phyloP scores from a whole-genome alignment of 169 alveolate species.

The Theileria sp. region DNA sequence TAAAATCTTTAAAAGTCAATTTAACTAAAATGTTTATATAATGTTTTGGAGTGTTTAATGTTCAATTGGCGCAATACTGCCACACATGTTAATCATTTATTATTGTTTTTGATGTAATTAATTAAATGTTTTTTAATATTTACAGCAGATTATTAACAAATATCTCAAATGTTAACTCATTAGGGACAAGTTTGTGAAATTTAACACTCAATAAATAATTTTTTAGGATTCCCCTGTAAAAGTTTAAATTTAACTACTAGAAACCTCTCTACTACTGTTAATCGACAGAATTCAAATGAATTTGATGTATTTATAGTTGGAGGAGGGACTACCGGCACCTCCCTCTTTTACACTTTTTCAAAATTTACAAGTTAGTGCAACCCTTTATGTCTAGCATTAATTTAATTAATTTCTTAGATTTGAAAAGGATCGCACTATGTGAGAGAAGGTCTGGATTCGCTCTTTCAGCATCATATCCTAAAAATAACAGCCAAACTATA shows the following conservation, averaged over 20 bases:
- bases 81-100: slow-evolving; percentile 9
- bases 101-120: not conserved
- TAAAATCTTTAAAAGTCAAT: not conserved
- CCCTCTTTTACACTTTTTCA: slow-evolving; percentile 78
- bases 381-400: not conserved
- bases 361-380: slow-evolving; percentile 70
- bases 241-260: not conserved
- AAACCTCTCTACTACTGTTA: slow-evolving; percentile 5
- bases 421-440: slow-evolving; percentile 74
- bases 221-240: slow-evolving; percentile 9
- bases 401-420: slow-evolving; percentile 28
- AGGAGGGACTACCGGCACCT: slow-evolving; percentile 86
- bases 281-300: slow-evolving; percentile 35
- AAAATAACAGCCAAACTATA: slow-evolving; percentile 82
- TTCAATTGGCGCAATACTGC: not conserved
- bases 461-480: slow-evolving; percentile 80
- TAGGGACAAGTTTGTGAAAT: not conserved
- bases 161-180: not conserved
- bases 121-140: not conserved
- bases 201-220: not conserved
- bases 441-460: slow-evolving; percentile 80
- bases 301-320: slow-evolving; percentile 81
- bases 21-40: not conserved
- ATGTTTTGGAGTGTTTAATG: not conserved
- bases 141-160: not conserved